Percentiles rank a stretch among this genome's conserved stretches.
phyloP scores from a whole-genome alignment of 176 grass and related monocot genomes.

The Avena insularis region DNA sequence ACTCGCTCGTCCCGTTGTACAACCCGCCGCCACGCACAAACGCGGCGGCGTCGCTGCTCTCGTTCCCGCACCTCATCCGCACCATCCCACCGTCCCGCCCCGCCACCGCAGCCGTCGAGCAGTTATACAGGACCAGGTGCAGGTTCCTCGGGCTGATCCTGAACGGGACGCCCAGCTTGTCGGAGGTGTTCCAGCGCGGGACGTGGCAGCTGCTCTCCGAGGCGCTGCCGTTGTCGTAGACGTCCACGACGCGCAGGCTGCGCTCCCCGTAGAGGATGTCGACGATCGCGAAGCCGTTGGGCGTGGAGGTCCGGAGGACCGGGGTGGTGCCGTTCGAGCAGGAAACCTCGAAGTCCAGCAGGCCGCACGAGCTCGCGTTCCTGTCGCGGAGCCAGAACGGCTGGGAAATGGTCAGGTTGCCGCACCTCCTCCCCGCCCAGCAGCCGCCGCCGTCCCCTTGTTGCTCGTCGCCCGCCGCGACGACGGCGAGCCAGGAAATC shows the following conservation, averaged over 20 bases:
- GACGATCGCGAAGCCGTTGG: not conserved
- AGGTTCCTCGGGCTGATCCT: not conserved
- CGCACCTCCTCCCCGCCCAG: not conserved
- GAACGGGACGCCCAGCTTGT: not conserved
- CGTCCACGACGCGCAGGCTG: not conserved
- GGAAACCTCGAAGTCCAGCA: not conserved
- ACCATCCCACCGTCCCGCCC: not conserved
- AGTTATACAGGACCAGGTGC: not conserved
- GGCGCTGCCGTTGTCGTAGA: rapidly evolving
- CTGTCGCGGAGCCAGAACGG: not conserved
- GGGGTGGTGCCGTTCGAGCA: not conserved
- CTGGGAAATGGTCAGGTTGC: not conserved
- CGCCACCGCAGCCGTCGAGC: not conserved
- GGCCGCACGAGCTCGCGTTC: not conserved
- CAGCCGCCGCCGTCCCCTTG: no score
- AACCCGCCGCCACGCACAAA: not conserved
- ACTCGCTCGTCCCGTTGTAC: not conserved
- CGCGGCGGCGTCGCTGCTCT: rapidly evolving
- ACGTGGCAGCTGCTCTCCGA: not conserved
- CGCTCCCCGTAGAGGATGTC: not conserved
- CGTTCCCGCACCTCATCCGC: not conserved
- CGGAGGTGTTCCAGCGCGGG: not conserved
- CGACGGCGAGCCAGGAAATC: not conserved
- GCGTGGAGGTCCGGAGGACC: not conserved
- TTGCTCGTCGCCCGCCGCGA: no score